Percentiles rank a stretch among this genome's conserved stretches.
Conservation (phyloP, 2,329 filamentous ascomycete genomes). For the Ascochyta rabiei region DNA sequence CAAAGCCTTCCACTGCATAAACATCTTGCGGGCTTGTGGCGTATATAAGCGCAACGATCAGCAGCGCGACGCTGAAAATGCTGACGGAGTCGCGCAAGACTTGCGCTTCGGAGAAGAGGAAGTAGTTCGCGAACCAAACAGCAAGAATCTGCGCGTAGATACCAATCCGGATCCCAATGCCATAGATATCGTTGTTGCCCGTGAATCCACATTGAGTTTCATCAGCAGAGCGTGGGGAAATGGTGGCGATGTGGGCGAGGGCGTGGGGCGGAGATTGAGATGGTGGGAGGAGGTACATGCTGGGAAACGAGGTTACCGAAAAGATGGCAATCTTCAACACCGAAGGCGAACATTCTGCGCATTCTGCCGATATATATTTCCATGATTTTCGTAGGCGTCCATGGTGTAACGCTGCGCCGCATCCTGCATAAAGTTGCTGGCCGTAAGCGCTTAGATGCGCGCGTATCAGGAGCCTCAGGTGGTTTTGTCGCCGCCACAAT, state of each 20-base stretch:
- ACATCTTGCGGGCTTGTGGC: conserved; percentile 10
- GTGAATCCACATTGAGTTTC: conserved; percentile 45
- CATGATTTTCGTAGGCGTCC: neutral
- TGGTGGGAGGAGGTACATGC: neutral
- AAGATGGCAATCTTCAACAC: neutral
- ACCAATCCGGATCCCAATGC: conserved; percentile 38
- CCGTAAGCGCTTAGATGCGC: conserved; percentile 8
- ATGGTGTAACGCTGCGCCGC: conserved; percentile 8
- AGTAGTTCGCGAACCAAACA: conserved; percentile 38
- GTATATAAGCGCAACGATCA: conserved; percentile 24
- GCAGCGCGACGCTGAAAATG: conserved; percentile 31
- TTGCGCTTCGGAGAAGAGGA: conserved; percentile 26
- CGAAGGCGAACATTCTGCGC: neutral
- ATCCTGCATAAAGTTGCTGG: conserved; percentile 1
- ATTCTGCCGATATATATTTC: neutral
- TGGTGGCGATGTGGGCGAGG: neutral
- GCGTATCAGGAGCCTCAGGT: neutral
- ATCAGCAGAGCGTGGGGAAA: neutral
- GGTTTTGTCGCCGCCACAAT: neutral
- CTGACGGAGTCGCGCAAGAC: conserved; percentile 27
- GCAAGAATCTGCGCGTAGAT: conserved; percentile 37
- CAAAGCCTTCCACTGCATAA: conserved; percentile 28
- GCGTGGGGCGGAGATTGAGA: neutral
- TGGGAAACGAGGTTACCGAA: neutral
- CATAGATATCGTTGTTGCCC: conserved; percentile 54